phyloP scores from a whole-genome alignment of 345 rosid genomes.

The Populus tremula region DNA sequence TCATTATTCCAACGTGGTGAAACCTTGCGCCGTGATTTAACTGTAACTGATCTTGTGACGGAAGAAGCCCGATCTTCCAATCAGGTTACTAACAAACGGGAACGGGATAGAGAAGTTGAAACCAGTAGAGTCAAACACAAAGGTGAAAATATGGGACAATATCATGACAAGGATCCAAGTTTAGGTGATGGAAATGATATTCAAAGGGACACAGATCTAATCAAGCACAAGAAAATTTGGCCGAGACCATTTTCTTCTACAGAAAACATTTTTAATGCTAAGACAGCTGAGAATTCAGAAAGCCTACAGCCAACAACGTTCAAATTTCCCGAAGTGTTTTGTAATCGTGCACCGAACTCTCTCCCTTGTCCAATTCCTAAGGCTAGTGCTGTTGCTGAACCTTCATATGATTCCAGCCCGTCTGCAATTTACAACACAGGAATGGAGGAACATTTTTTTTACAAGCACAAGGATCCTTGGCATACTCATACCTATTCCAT shows the following conservation, averaged over 20 bases:
- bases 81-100: conserved; percentile 5
- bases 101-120: conserved; percentile 3
- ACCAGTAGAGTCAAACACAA: not conserved
- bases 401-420: conserved; percentile 37
- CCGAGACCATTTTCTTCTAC: conserved; percentile 35
- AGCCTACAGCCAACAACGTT: conserved; percentile 22
- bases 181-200: conserved; percentile 25
- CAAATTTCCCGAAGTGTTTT: conserved; percentile 18
- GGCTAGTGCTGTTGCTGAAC: conserved; percentile 21
- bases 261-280: conserved; percentile 19
- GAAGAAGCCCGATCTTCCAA: conserved; percentile 24
- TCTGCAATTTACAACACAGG: conserved; percentile 36
- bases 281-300: conserved; percentile 16
- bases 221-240: conserved; percentile 31
- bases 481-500: conserved; percentile 61
- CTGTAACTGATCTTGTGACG: conserved; percentile 26
- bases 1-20: conserved; percentile 20
- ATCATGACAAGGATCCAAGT: conserved; percentile 23
- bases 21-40: conserved; percentile 6
- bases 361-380: conserved; percentile 40
- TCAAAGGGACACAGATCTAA: conserved; percentile 31
- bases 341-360: conserved; percentile 25
- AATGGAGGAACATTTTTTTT: conserved; percentile 41
- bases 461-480: conserved; percentile 27
- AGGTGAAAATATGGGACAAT: conserved; percentile 10